Conservation (phyloP, 139 green algal genomes). For the Micractinium conductrix region DNA sequence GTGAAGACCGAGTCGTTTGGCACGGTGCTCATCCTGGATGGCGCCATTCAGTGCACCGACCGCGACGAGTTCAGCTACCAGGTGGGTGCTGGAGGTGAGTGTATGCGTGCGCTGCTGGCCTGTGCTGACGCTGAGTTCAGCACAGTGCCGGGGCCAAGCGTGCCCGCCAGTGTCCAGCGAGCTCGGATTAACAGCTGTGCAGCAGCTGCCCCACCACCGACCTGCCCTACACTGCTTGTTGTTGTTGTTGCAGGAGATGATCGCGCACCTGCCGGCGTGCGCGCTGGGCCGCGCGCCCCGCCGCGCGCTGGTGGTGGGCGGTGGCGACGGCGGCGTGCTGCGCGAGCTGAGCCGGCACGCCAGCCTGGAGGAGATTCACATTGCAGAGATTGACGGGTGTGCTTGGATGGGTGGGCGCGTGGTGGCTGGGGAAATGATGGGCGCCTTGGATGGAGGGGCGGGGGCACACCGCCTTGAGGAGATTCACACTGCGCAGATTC, state of each 20-base stretch:
- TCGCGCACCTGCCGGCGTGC: constrained; percentile 93
- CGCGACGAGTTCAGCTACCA: constrained; percentile 96
- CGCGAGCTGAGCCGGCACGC: constrained; percentile 87
- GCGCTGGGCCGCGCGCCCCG: constrained; percentile 67
- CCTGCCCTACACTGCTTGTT: too few species aligned
- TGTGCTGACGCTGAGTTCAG: too few species aligned
- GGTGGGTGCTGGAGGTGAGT: too few species aligned
- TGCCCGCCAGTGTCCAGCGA: too few species aligned
- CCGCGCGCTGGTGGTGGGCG: constrained; percentile 94
- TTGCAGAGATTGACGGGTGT: constrained; percentile 95
- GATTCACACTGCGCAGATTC: too few species aligned
- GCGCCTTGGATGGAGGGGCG: too few species aligned
- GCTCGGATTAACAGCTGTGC: too few species aligned
- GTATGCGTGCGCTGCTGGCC: too few species aligned
- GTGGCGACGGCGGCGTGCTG: constrained; percentile 97
- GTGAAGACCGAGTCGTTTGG: constrained; percentile 89
- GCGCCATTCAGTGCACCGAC: constrained; percentile 97
- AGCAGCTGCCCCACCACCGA: too few species aligned
- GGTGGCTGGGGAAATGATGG: background rate
- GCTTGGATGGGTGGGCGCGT: background rate
- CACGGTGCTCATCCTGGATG: constrained; percentile 94
- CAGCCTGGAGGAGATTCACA: constrained; percentile 89
- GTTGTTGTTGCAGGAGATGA: constrained; percentile 99
- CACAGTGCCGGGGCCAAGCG: too few species aligned
- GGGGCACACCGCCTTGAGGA: background rate